phyloP scores from a whole-genome alignment of 139 green algal species.

The Auxenochlorella protothecoides region DNA sequence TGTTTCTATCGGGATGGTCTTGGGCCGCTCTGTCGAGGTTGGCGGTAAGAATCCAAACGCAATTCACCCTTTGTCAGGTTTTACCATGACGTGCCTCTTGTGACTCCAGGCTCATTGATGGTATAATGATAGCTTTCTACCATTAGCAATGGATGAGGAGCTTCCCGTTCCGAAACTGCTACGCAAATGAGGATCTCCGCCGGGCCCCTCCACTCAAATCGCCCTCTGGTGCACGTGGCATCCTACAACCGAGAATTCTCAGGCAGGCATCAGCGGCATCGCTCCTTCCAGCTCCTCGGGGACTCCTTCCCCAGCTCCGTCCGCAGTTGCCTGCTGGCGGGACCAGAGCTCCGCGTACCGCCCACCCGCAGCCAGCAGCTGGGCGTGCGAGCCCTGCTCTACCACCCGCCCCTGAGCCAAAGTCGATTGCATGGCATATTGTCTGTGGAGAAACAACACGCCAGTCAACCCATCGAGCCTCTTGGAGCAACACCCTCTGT shows the following conservation, averaged over 20 bases:
- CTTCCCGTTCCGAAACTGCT: too few species aligned
- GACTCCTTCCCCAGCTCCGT: constrained; percentile 30
- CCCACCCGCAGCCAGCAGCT: constrained; percentile 54
- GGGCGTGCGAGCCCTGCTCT: constrained; percentile 65
- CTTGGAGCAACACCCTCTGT: not conserved
- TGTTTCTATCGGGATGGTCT: too few species aligned
- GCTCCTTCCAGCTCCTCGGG: constrained; percentile 3
- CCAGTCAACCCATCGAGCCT: too few species aligned
- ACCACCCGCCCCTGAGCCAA: constrained; percentile 49
- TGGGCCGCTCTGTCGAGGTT: too few species aligned
- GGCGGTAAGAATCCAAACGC: too few species aligned
- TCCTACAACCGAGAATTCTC: too few species aligned
- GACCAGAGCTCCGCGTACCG: constrained; percentile 72
- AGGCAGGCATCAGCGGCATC: not conserved
- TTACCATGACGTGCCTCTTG: too few species aligned
- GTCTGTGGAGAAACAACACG: not conserved
- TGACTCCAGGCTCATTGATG: too few species aligned
- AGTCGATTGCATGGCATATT: not conserved
- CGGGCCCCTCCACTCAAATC: not conserved
- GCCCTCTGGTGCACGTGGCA: not conserved
- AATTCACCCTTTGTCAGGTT: too few species aligned
- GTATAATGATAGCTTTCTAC: too few species aligned
- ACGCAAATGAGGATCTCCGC: not conserved
- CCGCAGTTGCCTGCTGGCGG: constrained; percentile 29
- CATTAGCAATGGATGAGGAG: too few species aligned